Percentiles rank a stretch among this genome's conserved stretches.
These are phyloP conservation scores for Suillus occidentalis DNA, from an alignment of 768 basidiomycete genomes.

Conservation along the genomic window DNA sequence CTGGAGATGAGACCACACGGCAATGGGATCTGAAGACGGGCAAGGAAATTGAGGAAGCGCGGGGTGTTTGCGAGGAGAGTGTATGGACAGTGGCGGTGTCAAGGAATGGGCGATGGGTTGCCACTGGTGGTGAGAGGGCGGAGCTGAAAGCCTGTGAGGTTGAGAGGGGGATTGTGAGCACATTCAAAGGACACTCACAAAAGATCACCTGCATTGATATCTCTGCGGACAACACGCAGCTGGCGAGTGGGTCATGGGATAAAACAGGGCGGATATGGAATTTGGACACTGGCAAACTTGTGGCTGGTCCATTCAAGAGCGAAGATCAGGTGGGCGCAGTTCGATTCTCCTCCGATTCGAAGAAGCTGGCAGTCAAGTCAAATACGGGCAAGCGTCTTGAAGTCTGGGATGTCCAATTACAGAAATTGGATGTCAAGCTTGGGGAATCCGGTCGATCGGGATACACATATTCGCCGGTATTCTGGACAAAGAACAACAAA, in stretches of 20 bases:
- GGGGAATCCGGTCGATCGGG: not conserved
- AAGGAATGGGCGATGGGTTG: not conserved
- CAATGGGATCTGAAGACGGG: not conserved
- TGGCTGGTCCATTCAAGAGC: no score
- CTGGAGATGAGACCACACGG: not conserved
- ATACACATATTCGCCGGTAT: not conserved
- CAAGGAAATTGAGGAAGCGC: not conserved
- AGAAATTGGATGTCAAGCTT: not conserved
- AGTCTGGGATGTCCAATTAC: not conserved
- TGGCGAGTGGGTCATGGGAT: no score
- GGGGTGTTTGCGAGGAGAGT: not conserved
- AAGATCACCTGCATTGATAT: no score
- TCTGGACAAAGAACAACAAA: not conserved
- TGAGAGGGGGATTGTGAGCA: not conserved
- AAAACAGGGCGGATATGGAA: no score
- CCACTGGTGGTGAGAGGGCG: not conserved
- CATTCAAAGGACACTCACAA: not conserved
- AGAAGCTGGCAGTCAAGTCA: no score
- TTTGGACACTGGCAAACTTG: no score
- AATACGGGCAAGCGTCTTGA: not conserved
- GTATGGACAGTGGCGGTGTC: not conserved
- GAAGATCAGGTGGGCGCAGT: no score
- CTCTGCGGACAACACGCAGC: no score
- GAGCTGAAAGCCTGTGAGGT: not conserved
- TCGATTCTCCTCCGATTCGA: no score